A percentile compares a stretch with the other conserved stretches of the same genome.
These are phyloP conservation scores for Ogataea paradorogensis DNA, from an alignment of 805 yeast species.

Conservation along the genomic window DNA sequence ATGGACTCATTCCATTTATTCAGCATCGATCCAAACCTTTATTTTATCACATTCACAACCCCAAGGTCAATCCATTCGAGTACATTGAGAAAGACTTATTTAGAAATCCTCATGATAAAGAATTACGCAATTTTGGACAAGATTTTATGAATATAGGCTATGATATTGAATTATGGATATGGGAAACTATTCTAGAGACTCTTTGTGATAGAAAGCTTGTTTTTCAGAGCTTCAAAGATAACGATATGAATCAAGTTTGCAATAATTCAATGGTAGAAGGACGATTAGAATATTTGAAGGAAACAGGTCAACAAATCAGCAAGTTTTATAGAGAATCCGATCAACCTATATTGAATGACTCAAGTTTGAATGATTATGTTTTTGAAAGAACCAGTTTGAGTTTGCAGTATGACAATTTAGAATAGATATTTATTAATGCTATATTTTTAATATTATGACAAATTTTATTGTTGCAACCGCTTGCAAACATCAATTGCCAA, in stretches of 20 bases:
- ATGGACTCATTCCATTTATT: conserved; percentile 16
- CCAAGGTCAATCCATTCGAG: conserved; percentile 47
- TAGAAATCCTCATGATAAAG: conserved; percentile 14
- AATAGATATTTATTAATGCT: background rate
- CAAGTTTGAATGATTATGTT: conserved; percentile 11
- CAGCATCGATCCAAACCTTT: conserved; percentile 17
- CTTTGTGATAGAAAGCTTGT: conserved; percentile 21
- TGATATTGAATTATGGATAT: conserved; percentile 26
- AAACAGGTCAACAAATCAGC: conserved; percentile 16
- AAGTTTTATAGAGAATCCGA: background rate
- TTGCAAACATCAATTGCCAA: conserved; percentile 14
- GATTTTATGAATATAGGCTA: conserved; percentile 15
- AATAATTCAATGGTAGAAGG: conserved; percentile 16
- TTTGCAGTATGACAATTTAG: background rate
- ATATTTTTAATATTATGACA: conserved; percentile 7
- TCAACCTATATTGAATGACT: background rate
- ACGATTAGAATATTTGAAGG: conserved; percentile 25
- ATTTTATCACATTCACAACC: conserved; percentile 43
- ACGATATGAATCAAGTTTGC: conserved; percentile 23
- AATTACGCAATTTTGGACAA: conserved; percentile 22
- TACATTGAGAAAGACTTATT: conserved; percentile 17
- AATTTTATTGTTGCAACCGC: conserved; percentile 6
- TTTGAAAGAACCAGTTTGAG: conserved; percentile 5
- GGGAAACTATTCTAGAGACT: conserved; percentile 23
- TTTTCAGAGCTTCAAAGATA: conserved; percentile 22